Conservation (phyloP, 371 early-diverging fungal genomes). For the Chytridium lagenaria region DNA sequence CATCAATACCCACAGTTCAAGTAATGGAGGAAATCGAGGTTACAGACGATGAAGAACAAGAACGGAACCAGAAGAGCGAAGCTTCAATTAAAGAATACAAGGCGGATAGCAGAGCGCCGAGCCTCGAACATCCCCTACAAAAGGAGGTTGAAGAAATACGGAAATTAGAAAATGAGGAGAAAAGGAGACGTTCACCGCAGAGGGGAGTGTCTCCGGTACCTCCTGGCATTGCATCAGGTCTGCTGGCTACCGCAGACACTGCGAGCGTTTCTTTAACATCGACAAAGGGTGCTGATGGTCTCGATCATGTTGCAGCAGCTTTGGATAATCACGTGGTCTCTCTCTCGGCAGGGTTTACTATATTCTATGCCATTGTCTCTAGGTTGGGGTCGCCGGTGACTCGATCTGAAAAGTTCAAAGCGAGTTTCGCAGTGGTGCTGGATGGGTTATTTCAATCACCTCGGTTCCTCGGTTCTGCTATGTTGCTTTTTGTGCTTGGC, state of each 20-base stretch:
- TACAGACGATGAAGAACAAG: slow-evolving; percentile 2
- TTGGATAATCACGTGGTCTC: too few relatives aligned
- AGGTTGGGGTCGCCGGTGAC: neutral
- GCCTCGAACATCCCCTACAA: neutral
- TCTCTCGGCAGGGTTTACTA: neutral
- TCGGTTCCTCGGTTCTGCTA: too few relatives aligned
- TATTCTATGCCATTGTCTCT: neutral
- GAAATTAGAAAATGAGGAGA: neutral
- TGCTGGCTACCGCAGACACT: too few relatives aligned
- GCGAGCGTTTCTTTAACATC: too few relatives aligned
- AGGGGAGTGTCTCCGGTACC: neutral
- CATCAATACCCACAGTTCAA: neutral
- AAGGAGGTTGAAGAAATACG: neutral
- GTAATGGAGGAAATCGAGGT: neutral
- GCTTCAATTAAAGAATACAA: neutral
- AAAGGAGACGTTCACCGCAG: neutral
- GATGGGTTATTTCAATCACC: neutral
- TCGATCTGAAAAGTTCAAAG: neutral
- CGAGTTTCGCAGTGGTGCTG: neutral
- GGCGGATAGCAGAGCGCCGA: neutral
- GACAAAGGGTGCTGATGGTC: too few relatives aligned
- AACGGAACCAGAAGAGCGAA: neutral
- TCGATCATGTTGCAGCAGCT: neutral
- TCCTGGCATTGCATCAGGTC: too few relatives aligned
- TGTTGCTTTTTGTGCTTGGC: neutral